Base-by-base conservation (phyloP, 331 rosid genomes). In the Acacia concinna region DNA sequence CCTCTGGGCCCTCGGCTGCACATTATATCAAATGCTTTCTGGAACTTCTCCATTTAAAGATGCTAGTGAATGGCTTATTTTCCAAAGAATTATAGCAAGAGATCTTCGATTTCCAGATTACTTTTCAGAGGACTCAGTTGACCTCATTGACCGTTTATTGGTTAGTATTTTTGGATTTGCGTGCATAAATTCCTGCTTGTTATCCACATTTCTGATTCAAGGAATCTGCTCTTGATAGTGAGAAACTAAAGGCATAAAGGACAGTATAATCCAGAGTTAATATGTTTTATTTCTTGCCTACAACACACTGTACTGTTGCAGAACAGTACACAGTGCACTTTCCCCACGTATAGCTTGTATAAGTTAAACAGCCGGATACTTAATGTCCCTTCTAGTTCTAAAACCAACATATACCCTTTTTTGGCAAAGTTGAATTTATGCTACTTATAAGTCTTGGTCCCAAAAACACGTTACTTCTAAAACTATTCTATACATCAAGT, bases 1-100 rank as follows among this genome's bases (percentile, higher is more conserved):
- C 86, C 97, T 96, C 81, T 96, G 99, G 99, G 99, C 99, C 34
- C 99, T 96, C 47, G 99, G 99, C 69, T 96, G 99, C 91, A 93
- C 99, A 85, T 85, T 96, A 87, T 96, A 96, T 82, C 99, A 96
- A 89, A 93, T 96, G 99, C 98, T 96, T 82, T 93, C 99, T 46
- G 97, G 99, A 89, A 96, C 99, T 71, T 93, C 97, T 79, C 99
- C 99, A 32, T 96, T 96, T 86, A 96, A 90, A 86, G 99, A 96
- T 83, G 94, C 99, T 76, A 96, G 97, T 40, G 99, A 96, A 78
- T 96, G 99, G 99, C 99, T 96, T 85, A 96, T 96, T 86, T 96
- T 96, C 79, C 99, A 96, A 83, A 88, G 97, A 87, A 96, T 96
- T 70, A 90, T 96, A 73, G 99, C 99, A 51, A 85, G 99, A 72